Conservation (phyloP, 2,329 filamentous ascomycete species). For the Colletotrichum tamarilloi region DNA sequence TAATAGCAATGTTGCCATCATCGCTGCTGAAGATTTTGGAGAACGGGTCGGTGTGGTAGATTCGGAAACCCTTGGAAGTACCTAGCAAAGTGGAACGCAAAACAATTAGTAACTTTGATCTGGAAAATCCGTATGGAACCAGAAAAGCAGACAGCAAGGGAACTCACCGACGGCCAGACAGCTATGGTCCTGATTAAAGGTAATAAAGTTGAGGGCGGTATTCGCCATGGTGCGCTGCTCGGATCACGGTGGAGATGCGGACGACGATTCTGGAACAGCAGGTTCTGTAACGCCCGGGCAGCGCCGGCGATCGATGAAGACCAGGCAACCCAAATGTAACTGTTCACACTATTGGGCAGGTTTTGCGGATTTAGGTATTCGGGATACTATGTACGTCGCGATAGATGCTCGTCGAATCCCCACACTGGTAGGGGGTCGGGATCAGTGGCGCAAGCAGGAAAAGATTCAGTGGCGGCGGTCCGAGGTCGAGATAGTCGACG, state of each 20-base stretch:
- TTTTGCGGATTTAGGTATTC: not conserved
- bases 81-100: slow-evolving; percentile 59
- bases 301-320: slow-evolving; percentile 8
- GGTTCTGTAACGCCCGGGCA: slow-evolving; percentile 15
- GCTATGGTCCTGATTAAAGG: slow-evolving; percentile 99
- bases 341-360: not conserved
- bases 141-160: slow-evolving; percentile 4
- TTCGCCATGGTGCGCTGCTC: slow-evolving; percentile 62
- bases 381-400: not conserved
- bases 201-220: slow-evolving; percentile 93
- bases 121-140: not conserved
- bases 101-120: slow-evolving; percentile 21
- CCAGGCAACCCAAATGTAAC: not conserved
- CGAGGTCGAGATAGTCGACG: no score
- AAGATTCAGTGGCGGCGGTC: not conserved
- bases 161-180: slow-evolving; percentile 89
- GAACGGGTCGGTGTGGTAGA: slow-evolving; percentile 97
- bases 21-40: slow-evolving; percentile 94
- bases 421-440: not conserved
- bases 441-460: not conserved
- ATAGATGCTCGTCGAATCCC: not conserved
- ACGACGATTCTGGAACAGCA: not conserved
- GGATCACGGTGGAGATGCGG: not conserved
- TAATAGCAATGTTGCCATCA: slow-evolving; percentile 93
- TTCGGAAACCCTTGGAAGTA: slow-evolving; percentile 92